Percentiles rank a stretch among this genome's conserved stretches.
These are phyloP conservation scores for Eucalyptus leucophloia DNA, from an alignment of 345 rosid genomes.

Conservation along the genomic window DNA sequence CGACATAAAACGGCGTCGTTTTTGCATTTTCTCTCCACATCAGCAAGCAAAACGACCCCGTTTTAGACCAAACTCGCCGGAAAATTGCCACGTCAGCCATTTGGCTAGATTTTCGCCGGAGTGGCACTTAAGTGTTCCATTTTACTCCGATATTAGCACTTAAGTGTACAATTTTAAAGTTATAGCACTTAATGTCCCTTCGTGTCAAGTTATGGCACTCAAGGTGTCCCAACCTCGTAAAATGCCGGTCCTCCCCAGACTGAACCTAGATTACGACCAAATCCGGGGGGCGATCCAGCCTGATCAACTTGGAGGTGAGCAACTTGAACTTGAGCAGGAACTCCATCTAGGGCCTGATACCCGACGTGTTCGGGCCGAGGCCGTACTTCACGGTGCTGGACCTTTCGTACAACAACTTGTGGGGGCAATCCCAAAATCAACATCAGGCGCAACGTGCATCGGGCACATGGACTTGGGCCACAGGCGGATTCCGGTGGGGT, in stretches of 20 bases:
- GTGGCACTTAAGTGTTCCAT: too few relatives aligned
- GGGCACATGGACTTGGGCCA: conserved; percentile 41
- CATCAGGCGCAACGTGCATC: conserved; percentile 12
- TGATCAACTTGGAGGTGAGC: conserved; percentile 13
- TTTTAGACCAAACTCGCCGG: too few relatives aligned
- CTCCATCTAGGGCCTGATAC: conserved; percentile 9
- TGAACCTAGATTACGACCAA: conserved; percentile 22
- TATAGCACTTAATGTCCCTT: too few relatives aligned
- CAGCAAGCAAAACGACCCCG: too few relatives aligned
- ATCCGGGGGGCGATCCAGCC: conserved; percentile 9
- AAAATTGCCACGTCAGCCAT: too few relatives aligned
- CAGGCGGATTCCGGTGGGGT: conserved; percentile 18
- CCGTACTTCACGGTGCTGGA: conserved; percentile 31
- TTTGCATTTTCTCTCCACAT: too few relatives aligned
- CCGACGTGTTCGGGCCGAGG: conserved; percentile 13
- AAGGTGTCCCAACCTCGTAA: too few relatives aligned
- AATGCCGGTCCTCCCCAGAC: conserved; percentile 27
- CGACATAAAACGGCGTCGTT: too few relatives aligned
- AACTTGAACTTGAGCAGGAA: conserved; percentile 27
- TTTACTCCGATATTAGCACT: too few relatives aligned
- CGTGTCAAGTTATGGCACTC: too few relatives aligned
- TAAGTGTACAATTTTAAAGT: too few relatives aligned
- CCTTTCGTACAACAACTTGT: conserved; percentile 19
- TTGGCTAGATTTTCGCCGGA: too few relatives aligned
- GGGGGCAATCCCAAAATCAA: conserved; percentile 16